A percentile compares a stretch with the other conserved stretches of the same genome.
phyloP scores from a whole-genome alignment of 257 asterid genomes.

The Solanum sejunctum region DNA sequence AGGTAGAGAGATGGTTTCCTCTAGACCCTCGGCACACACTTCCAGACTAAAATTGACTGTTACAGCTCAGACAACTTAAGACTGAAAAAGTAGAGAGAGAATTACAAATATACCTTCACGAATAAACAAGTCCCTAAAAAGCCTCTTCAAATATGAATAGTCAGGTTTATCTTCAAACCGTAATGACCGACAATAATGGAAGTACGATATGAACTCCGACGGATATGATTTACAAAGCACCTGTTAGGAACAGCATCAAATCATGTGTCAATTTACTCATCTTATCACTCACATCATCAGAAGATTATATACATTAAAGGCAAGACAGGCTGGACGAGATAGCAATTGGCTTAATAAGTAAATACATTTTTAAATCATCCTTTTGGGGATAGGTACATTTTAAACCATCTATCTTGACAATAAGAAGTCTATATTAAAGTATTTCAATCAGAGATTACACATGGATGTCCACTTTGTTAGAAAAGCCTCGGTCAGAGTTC shows the following conservation, averaged over 20 bases:
- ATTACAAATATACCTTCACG: constrained; percentile 59
- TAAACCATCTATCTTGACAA: background rate
- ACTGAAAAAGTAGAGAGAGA: background rate
- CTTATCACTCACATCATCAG: background rate
- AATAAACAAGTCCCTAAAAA: constrained; percentile 84
- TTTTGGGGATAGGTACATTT: background rate
- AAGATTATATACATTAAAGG: background rate
- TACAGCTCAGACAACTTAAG: background rate
- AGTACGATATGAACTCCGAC: constrained; percentile 80
- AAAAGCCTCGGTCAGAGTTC: background rate
- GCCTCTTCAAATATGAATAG: constrained; percentile 87
- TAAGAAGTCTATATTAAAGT: background rate
- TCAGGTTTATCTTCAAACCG: constrained; percentile 91
- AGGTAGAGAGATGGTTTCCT: background rate
- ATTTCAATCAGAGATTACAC: background rate
- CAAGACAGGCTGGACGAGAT: background rate
- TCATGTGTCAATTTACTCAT: background rate
- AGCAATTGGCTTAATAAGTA: background rate
- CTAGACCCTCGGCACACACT: background rate
- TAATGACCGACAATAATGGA: constrained; percentile 84
- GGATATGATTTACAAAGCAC: constrained; percentile 84
- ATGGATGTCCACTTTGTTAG: background rate
- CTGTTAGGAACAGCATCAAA: constrained; percentile 24
- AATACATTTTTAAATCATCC: background rate
- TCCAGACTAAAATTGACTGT: background rate